A percentile compares a stretch with the other conserved stretches of the same genome.
Evolutionary conservation across 2,329 filamentous ascomycete genomes (phyloP).

Genomic region (Fusarium cyanostomum): DNA sequence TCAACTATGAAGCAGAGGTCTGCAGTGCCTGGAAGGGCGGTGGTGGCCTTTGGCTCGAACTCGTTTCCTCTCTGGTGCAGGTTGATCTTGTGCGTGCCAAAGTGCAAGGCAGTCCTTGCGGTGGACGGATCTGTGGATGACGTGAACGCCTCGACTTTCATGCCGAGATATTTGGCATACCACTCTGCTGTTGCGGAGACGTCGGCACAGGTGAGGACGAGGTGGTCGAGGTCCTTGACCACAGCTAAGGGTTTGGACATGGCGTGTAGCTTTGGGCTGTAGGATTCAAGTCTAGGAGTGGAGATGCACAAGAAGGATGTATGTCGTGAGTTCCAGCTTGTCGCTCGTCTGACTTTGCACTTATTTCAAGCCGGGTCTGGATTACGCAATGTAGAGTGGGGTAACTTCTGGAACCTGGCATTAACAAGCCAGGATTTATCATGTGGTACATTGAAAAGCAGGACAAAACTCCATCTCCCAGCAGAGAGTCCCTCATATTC

Average conservation of each 20-base stretch:
- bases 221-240: constrained; percentile 64
- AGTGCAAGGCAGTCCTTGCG: constrained; percentile 61
- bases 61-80: constrained; percentile 66
- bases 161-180: constrained; percentile 66
- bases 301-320: too few species aligned
- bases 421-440: too few species aligned
- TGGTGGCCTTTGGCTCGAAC: constrained; percentile 67
- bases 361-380: too few species aligned
- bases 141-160: constrained; percentile 63
- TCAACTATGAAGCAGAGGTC: constrained; percentile 69
- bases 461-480: too few species aligned
- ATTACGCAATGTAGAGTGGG: too few species aligned
- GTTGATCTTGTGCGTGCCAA: constrained; percentile 69
- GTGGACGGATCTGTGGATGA: constrained; percentile 49
- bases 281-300: too few species aligned
- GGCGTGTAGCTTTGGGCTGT: background rate
- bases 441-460: too few species aligned
- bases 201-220: constrained; percentile 66
- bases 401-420: too few species aligned
- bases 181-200: constrained; percentile 61
- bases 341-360: too few species aligned
- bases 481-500: too few species aligned
- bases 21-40: constrained; percentile 64
- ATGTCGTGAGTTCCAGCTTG: too few species aligned
- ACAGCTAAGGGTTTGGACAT: constrained; percentile 36